phyloP scores from a whole-genome alignment of 306 rosid genomes.

The Comarum palustre region DNA sequence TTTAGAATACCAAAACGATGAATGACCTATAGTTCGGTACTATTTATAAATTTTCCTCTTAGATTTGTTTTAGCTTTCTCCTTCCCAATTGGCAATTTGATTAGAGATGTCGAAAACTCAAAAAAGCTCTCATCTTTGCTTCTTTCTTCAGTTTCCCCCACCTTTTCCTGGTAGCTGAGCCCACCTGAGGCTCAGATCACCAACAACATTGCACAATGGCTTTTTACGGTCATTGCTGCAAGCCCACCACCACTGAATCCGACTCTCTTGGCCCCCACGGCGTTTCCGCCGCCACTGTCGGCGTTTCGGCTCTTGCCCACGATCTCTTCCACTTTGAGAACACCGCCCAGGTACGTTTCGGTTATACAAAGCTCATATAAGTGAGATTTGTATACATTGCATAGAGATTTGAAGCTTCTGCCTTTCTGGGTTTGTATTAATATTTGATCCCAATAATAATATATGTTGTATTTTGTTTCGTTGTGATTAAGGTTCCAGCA shows the following conservation, averaged over 20 bases:
- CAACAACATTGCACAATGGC: conserved; percentile 33
- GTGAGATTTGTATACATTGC: neutral
- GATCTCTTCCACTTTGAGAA: conserved; percentile 73
- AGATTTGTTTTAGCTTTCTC: neutral
- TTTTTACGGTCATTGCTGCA: conserved; percentile 43
- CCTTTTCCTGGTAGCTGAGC: neutral
- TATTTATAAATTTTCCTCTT: too few species aligned
- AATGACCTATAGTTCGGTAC: too few species aligned
- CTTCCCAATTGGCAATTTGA: neutral
- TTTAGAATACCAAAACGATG: too few species aligned
- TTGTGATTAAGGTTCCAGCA: conserved; percentile 63
- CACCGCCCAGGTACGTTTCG: conserved; percentile 61
- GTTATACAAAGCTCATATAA: neutral
- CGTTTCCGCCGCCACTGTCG: conserved; percentile 51
- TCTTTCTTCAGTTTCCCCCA: neutral
- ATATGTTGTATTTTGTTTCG: neutral
- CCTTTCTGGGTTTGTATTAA: neutral
- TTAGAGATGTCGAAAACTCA: neutral
- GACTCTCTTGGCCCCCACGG: conserved; percentile 50
- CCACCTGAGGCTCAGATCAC: neutral
- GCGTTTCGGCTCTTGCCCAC: conserved; percentile 67
- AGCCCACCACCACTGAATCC: conserved; percentile 45
- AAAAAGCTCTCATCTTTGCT: neutral
- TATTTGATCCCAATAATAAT: conserved; percentile 1
- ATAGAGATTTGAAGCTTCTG: neutral